Base-by-base conservation (phyloP, 192 early-diverging fungal genomes). In the Backusella liffmaniae region DNA sequence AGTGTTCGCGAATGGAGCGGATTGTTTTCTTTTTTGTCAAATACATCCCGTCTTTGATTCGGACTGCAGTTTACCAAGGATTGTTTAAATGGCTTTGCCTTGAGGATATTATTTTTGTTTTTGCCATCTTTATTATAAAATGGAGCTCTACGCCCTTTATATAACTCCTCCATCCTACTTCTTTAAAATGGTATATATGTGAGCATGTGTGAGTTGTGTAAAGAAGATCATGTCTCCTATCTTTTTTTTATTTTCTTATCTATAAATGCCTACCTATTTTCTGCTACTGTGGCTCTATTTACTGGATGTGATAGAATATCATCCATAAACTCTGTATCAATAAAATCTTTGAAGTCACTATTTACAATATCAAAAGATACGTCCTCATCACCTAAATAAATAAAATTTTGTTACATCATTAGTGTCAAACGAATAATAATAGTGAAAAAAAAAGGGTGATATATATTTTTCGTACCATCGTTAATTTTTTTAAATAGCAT, bases 401-500 rank as follows among this genome's bases (percentile, higher is more conserved):
- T 36, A 53, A 23, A 36, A 13, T 4, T 32, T 59, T 18, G 18
- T 37, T 35, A 12, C 37, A 59, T 35, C 36, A 32, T 37, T 16
- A 56, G 18, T 36, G 34, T n/a, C 3, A 73, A 36, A 59, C 21
- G 18, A 53, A 72, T 51, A 56, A 44, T 18, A 51, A 18, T 30
- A 30, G 18, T 21, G 21, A 15, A 59, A 13, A 21, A 32, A 53
- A 21, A 18, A 4, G 26, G 26, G n/a, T 30, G 9, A 2, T 16
- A 2, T 65, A 9, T 37, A 18, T 59, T 26, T 32, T 23, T 8
- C 26, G 21, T 74, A 74, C 73, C 73, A 67, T 74, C 32, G 15
- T 74, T 67, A 41, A 74, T 74, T 36, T 74, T 36, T 62, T 74
- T 66, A 46, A 74, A 74, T 65, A 74, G 36, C 73, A 67, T 74